Base-by-base conservation (phyloP, 768 basidiomycete genomes). In the Gloeostereum incarnatum region DNA sequence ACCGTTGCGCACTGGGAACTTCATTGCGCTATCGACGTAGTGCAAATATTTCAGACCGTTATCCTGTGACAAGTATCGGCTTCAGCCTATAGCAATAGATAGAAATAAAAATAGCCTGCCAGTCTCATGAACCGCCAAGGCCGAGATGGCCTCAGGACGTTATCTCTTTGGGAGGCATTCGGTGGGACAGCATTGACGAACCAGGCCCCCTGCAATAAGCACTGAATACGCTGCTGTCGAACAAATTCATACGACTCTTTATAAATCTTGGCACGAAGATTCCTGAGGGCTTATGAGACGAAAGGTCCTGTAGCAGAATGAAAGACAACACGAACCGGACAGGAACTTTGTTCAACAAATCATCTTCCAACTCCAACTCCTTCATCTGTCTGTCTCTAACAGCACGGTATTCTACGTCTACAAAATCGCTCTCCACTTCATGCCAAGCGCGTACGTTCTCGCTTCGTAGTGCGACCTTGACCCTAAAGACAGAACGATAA, bases 201-300 rank as follows among this genome's bases (percentile, higher is more conserved):
- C 91, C 91, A 96, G 16, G 88, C 84, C 22, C 91, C 91, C 53
- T 90, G 82, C 32, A 89, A 62, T 26, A 96, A 59, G 51, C 90
- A 93, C 46, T 87, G 81, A 51, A 92, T 81, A 38, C 91, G 71
- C 57, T 96, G 91, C 53, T 85, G 81, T 29, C 81, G 71, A 16
- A 96, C 85, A 50, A 92, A 93, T 51, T 90, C 87, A 46, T 76
- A 88, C 10, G 87, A 90, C 54, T 96, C 91, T 51, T 79, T 88
- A 66, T 86, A 86, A 16, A 96, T 65, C 47, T 88, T 87, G 30
- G 78, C 78, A 14, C 88, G 78, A 31, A 96, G 62, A 54, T 86
- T 90, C 39, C 89, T 92, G 49, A 37, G 34, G 31, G 30, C 37
- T 23, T 20, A 29, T 38, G 7, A 9, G 18, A 36, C 24, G 8